These are phyloP conservation scores for Penicillium thymicola DNA, from an alignment of 2,329 filamentous ascomycete genomes.

Conservation along the genomic window DNA sequence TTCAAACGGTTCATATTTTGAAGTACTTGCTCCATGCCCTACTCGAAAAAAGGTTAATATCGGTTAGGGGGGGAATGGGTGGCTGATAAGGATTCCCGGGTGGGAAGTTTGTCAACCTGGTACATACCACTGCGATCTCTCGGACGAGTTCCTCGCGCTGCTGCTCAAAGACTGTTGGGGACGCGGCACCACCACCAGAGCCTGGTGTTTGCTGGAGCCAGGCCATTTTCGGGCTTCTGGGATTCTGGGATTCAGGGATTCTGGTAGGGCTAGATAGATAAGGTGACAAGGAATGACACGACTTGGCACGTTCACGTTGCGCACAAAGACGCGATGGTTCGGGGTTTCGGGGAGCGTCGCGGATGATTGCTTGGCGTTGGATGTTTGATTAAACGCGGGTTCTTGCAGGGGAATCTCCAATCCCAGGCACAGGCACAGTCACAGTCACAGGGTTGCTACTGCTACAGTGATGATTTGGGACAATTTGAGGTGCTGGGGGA, in stretches of 20 bases:
- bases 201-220: constrained; percentile 18
- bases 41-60: not conserved
- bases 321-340: not conserved
- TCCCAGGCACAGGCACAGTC: too few species aligned
- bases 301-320: not conserved
- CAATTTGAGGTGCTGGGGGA: not conserved
- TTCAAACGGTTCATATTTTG: constrained; percentile 96
- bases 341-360: not conserved
- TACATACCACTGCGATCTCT: constrained; percentile 44
- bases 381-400: not conserved
- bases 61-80: not conserved
- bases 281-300: not conserved
- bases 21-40: constrained; percentile 81
- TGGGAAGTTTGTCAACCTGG: constrained; percentile 21
- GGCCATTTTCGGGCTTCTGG: constrained; percentile 9
- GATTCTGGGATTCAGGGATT: not conserved
- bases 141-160: constrained; percentile 42
- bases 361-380: not conserved
- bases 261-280: not conserved
- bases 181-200: constrained; percentile 15
- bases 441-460: not conserved
- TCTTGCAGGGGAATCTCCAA: not conserved
- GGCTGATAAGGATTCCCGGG: not conserved
- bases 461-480: not conserved
- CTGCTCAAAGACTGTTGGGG: constrained; percentile 42